A percentile compares a stretch with the other conserved stretches of the same genome.
Evolutionary conservation across 2,329 filamentous ascomycete species (phyloP).

Genomic region (Diaporthe sp.): DNA sequence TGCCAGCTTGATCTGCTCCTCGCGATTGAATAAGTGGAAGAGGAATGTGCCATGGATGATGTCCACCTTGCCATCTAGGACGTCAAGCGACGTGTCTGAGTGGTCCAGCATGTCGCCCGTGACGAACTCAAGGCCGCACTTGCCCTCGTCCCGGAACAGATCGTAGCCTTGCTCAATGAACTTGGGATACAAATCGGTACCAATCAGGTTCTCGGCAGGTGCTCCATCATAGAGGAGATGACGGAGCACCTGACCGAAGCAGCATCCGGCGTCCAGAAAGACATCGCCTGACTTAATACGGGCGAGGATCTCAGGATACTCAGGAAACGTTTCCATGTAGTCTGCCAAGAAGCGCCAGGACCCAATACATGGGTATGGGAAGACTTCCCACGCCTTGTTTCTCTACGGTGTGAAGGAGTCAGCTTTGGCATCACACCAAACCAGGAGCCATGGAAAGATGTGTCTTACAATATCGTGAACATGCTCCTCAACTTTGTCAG

Average conservation of each 20-base stretch:
- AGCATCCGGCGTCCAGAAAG: conserved; percentile 54
- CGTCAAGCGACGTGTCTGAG: conserved; percentile 33
- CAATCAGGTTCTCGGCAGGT: conserved; percentile 49
- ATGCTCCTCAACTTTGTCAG: conserved; percentile 38
- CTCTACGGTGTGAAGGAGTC: conserved; percentile 39
- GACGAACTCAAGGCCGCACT: conserved; percentile 37
- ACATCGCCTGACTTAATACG: conserved; percentile 42
- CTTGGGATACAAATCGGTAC: conserved; percentile 48
- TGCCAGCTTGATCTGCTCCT: conserved; percentile 41
- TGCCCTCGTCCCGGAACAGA: conserved; percentile 44
- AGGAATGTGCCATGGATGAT: conserved; percentile 45
- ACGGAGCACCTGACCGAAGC: conserved; percentile 56
- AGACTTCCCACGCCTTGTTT: conserved; percentile 49
- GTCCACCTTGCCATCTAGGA: conserved; percentile 41
- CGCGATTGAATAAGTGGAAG: conserved; percentile 46
- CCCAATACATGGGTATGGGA: conserved; percentile 52
- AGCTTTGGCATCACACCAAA: background rate
- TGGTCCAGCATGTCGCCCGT: conserved; percentile 42
- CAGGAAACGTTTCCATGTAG: conserved; percentile 44
- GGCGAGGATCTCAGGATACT: conserved; percentile 44
- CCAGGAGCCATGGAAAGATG: background rate
- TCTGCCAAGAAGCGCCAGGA: conserved; percentile 52
- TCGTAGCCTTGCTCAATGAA: conserved; percentile 49
- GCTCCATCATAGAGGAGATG: conserved; percentile 52
- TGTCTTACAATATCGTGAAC: conserved; percentile 36